phyloP scores from a whole-genome alignment of 2,329 filamentous ascomycete genomes.

The Scedosporium dehoogii region DNA sequence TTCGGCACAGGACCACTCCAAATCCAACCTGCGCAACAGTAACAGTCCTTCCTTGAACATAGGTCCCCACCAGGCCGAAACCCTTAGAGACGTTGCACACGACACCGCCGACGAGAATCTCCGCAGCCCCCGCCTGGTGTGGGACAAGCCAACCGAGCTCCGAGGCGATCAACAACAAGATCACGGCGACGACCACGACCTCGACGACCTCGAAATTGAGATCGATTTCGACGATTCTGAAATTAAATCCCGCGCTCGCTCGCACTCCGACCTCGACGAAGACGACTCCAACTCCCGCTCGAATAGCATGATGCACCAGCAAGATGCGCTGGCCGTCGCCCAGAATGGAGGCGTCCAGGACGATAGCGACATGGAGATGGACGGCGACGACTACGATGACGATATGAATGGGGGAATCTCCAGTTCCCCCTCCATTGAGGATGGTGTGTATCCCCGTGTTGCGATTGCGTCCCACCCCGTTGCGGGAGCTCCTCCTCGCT shows the following conservation, averaged over 20 bases:
- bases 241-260: slow-evolving; percentile 12
- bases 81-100: slow-evolving; percentile 69
- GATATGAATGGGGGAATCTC: slow-evolving; percentile 99
- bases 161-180: slow-evolving; percentile 24
- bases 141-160: slow-evolving; percentile 22
- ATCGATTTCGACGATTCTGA: slow-evolving; percentile 10
- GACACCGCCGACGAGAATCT: slow-evolving; percentile 65
- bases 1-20: slow-evolving; percentile 58
- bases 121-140: slow-evolving; percentile 52
- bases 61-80: slow-evolving; percentile 76
- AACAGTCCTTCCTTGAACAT: slow-evolving; percentile 39
- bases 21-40: slow-evolving; percentile 1
- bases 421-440: slow-evolving; percentile 96
- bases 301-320: slow-evolving; percentile 30
- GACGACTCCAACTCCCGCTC: slow-evolving; percentile 15
- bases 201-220: slow-evolving; percentile 8
- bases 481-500: slow-evolving; percentile 10
- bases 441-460: slow-evolving; percentile 63
- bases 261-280: slow-evolving; percentile 18
- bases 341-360: slow-evolving; percentile 51
- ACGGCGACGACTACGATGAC: slow-evolving; percentile 70
- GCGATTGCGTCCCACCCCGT: neutral
- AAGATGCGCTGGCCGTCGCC: slow-evolving; percentile 49
- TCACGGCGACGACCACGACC: slow-evolving; percentile 25
- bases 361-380: slow-evolving; percentile 57